Conservation (phyloP, 148 eudicot genomes). For the Chenopodium formosanum region DNA sequence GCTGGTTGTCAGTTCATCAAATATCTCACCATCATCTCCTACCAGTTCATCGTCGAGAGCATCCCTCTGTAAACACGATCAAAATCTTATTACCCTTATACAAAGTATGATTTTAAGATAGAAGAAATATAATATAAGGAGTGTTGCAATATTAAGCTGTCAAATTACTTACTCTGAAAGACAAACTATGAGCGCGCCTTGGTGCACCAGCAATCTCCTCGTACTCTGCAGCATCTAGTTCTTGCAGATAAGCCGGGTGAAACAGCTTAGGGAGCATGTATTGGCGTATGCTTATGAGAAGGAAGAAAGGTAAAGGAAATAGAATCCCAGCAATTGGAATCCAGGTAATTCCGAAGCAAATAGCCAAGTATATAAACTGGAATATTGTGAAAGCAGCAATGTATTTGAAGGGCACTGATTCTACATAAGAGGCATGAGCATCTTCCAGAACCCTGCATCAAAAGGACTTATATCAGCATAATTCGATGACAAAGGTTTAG, state of each 20-base stretch:
- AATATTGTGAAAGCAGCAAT: slow-evolving; percentile 56
- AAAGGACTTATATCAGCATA: neutral
- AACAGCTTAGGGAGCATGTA: slow-evolving; percentile 61
- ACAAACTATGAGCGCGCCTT: slow-evolving; percentile 30
- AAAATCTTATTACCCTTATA: neutral
- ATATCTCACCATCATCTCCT: slow-evolving; percentile 38
- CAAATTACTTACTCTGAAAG: slow-evolving; percentile 32
- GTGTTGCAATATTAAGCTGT: neutral
- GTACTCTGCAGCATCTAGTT: slow-evolving; percentile 78
- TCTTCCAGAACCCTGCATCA: slow-evolving; percentile 59
- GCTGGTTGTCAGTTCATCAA: slow-evolving; percentile 55
- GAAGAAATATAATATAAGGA: neutral
- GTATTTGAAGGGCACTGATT: slow-evolving; percentile 64
- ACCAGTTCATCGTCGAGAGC: slow-evolving; percentile 17
- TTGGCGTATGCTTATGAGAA: slow-evolving; percentile 58
- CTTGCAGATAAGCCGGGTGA: slow-evolving; percentile 47
- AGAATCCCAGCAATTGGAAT: slow-evolving; percentile 75
- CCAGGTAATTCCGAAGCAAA: slow-evolving; percentile 83
- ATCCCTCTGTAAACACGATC: slow-evolving; percentile 26
- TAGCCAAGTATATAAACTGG: slow-evolving; percentile 51
- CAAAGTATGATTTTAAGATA: neutral
- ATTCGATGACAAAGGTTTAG: neutral
- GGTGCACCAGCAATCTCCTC: slow-evolving; percentile 63
- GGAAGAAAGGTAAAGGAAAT: slow-evolving; percentile 72
- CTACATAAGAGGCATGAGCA: slow-evolving; percentile 65